phyloP scores from a whole-genome alignment of 768 basidiomycete species.

The Calvatia gigantea region DNA sequence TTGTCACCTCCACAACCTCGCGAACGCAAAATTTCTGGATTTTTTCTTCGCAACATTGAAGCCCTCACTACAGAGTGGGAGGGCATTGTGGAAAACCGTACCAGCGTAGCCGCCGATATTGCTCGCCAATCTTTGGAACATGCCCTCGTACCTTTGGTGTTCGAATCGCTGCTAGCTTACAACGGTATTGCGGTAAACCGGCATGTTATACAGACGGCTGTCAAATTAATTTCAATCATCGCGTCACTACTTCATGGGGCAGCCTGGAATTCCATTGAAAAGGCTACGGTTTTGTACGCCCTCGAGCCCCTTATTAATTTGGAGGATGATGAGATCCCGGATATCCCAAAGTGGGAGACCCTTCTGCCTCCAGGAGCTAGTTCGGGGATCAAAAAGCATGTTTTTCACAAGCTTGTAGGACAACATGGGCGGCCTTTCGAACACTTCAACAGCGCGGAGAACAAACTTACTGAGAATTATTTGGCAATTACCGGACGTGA shows the following conservation, averaged over 20 bases:
- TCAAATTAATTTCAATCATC: slow-evolving; percentile 39
- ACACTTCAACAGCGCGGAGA: slow-evolving; percentile 21
- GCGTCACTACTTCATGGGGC: slow-evolving; percentile 36
- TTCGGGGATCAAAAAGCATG: slow-evolving; percentile 63
- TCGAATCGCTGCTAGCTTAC: slow-evolving; percentile 60
- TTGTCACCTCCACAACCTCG: slow-evolving; percentile 47
- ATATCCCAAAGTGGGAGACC: slow-evolving; percentile 34
- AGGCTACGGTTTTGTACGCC: slow-evolving; percentile 58
- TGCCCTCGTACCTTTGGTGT: slow-evolving; percentile 60
- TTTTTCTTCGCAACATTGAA: slow-evolving; percentile 63
- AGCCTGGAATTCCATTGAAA: slow-evolving; percentile 61
- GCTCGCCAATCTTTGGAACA: slow-evolving; percentile 69
- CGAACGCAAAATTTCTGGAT: slow-evolving; percentile 60
- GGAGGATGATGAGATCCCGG: slow-evolving; percentile 22
- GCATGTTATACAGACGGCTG: slow-evolving; percentile 60
- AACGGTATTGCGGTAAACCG: slow-evolving; percentile 64
- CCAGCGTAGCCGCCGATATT: slow-evolving; percentile 53
- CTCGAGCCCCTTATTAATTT: slow-evolving; percentile 56
- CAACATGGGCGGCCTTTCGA: slow-evolving; percentile 21
- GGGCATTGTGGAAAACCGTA: slow-evolving; percentile 22
- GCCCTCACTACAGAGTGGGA: slow-evolving; percentile 48
- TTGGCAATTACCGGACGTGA: slow-evolving; percentile 70
- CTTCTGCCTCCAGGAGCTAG: slow-evolving; percentile 40
- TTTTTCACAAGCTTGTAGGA: slow-evolving; percentile 32
- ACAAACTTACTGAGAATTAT: slow-evolving; percentile 50